Evolutionary conservation across 257 asterid genomes (phyloP).

Genomic region (Craterostigma plantagineum): DNA sequence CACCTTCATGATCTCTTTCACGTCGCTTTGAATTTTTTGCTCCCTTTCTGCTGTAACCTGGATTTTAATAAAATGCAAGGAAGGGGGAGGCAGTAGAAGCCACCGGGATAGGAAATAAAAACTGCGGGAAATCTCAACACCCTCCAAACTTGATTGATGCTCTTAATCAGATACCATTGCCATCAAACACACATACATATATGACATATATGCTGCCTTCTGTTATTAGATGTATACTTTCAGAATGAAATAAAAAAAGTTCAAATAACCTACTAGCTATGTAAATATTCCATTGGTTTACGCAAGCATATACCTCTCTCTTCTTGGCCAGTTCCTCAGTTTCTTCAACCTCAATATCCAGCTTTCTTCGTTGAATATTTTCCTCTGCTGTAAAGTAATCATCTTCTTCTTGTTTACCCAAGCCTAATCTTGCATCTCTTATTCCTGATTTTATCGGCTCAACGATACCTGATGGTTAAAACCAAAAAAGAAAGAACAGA

Average conservation of each 20-base stretch:
- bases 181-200: conserved; percentile 81
- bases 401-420: conserved; percentile 98
- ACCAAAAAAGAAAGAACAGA: background rate
- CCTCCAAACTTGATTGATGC: conserved; percentile 81
- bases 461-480: conserved; percentile 35
- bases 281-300: background rate
- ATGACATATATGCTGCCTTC: conserved; percentile 92
- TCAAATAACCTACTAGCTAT: background rate
- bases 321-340: conserved; percentile 85
- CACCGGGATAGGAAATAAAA: conserved; percentile 89
- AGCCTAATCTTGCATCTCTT: conserved; percentile 76
- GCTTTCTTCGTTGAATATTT: conserved; percentile 85
- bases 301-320: conserved; percentile 72
- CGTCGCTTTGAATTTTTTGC: conserved; percentile 83
- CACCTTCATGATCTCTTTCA: conserved; percentile 88
- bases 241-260: background rate
- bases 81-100: conserved; percentile 98
- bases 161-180: conserved; percentile 69
- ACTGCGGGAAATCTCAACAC: conserved; percentile 95
- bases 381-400: conserved; percentile 95
- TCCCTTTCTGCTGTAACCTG: conserved; percentile 99
- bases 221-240: conserved; percentile 54
- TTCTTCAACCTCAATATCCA: conserved; percentile 91
- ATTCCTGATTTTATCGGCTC: conserved; percentile 97
- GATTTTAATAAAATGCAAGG: conserved; percentile 98